Base-by-base conservation (phyloP, 805 yeast genomes). In the Torulaspora franciscae region DNA sequence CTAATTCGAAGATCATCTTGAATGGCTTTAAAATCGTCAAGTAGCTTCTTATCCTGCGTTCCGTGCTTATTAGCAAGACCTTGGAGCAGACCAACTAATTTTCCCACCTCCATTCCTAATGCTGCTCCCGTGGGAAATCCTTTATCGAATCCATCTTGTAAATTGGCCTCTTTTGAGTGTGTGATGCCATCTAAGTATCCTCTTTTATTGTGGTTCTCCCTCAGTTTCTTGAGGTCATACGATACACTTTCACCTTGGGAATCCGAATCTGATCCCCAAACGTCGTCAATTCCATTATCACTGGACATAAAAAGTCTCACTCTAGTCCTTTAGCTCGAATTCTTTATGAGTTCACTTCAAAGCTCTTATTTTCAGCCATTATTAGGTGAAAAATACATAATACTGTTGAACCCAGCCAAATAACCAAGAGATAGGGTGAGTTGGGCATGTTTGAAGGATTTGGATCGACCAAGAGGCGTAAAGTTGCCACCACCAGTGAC, bases 121-220 rank as follows among this genome's bases (percentile, higher is more conserved):
- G 57, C 58, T 0, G 93, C 87, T 1, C 98, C 98, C 2, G 67
- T 56, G 0, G 86, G 87, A 53, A 80, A 90, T 0, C 91, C 91
- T 2, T 68, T 72, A 60, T 90, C 95, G 58, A 91, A 90, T 0
- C 96, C 96, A 9, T 68, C 58, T 58, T 90, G 97, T 19, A 88
- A 66, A 32, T 82, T 77, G 6, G 65, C 64, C 52, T 85, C 95
- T 55, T 86, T 82, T 4, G 87, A 77, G 11, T 62, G 65, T 1
- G 86, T 71, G 5, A 90, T 58, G 0, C 97, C 98, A 48, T 84
- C 95, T 4, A 87, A 64, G 54, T 86, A 90, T 0, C 97, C 98
- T 50, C 83, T 83, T 51, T 85, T 85, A 7, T 71, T 72, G 59
- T 90, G 96, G 7, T 71, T 73, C 25, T 90, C 66, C 53, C 76